These are phyloP conservation scores for Stephania cephalantha DNA, from an alignment of 164 flowering plant species.

Conservation along the genomic window DNA sequence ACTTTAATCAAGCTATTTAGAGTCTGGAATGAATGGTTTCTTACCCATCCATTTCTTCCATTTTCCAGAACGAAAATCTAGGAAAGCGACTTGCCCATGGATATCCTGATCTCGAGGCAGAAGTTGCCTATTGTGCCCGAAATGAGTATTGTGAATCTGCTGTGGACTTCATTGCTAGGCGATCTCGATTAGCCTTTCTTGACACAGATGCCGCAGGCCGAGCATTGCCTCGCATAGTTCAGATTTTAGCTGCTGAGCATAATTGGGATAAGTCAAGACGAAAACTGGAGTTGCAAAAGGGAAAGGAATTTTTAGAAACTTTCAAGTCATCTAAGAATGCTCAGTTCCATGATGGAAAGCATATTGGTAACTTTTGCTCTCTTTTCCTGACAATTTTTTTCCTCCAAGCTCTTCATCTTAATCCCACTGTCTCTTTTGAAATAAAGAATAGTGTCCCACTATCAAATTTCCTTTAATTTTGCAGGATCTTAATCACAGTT, in stretches of 20 bases:
- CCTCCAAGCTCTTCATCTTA: not conserved
- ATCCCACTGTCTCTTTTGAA: not conserved
- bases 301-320: conserved; percentile 61
- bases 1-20: not conserved
- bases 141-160: conserved; percentile 95
- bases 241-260: conserved; percentile 75
- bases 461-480: not conserved
- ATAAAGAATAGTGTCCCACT: not conserved
- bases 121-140: conserved; percentile 94
- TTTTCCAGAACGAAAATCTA: conserved; percentile 64
- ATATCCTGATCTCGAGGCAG: conserved; percentile 90
- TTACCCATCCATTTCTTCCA: conserved; percentile 3
- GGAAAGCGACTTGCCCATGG: conserved; percentile 98
- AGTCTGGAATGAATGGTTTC: not conserved
- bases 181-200: conserved; percentile 87
- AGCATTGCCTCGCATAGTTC: conserved; percentile 75
- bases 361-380: conserved; percentile 19
- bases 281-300: conserved; percentile 55
- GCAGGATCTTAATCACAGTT: conserved; percentile 6
- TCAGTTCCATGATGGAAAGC: conserved; percentile 90
- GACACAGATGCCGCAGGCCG: conserved; percentile 90
- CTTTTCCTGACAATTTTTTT: not conserved
- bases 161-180: conserved; percentile 88
- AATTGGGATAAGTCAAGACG: conserved; percentile 76
- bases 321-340: conserved; percentile 94